These are phyloP conservation scores for Lenzites betulinus DNA, from an alignment of 768 basidiomycete species.

Conservation along the genomic window DNA sequence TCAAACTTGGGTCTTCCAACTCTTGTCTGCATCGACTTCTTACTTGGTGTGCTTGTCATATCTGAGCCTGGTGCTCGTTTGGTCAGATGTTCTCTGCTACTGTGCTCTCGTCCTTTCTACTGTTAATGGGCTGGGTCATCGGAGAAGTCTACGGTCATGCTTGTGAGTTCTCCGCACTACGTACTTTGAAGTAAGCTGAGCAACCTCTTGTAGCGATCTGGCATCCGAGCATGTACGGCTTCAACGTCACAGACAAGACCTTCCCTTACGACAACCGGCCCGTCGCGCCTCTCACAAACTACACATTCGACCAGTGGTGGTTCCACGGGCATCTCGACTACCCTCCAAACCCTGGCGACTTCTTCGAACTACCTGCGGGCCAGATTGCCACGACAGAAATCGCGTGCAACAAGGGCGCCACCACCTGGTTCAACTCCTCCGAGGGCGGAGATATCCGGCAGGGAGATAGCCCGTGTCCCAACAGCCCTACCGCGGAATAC, in stretches of 20 bases:
- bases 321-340: slow-evolving; percentile 61
- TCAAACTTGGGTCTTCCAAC: neutral
- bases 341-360: slow-evolving; percentile 57
- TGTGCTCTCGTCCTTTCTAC: neutral
- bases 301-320: slow-evolving; percentile 52
- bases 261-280: slow-evolving; percentile 69
- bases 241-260: slow-evolving; percentile 59
- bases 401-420: slow-evolving; percentile 61
- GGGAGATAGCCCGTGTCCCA: slow-evolving; percentile 55
- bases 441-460: slow-evolving; percentile 56
- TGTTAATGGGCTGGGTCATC: neutral
- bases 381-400: slow-evolving; percentile 54
- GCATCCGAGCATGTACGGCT: slow-evolving; percentile 65
- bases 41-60: neutral
- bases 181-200: neutral
- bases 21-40: neutral
- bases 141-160: slow-evolving; percentile 2
- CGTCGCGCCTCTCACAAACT: slow-evolving; percentile 41
- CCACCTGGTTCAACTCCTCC: slow-evolving; percentile 54
- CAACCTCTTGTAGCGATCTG: slow-evolving; percentile 41
- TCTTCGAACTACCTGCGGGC: slow-evolving; percentile 64
- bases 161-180: neutral
- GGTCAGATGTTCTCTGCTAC: neutral
- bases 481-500: slow-evolving; percentile 37
- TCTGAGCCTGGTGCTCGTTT: slow-evolving; percentile 18